Evolutionary conservation across 129 eudicot genomes (phyloP).

Genomic region (Cynara cardunculus): DNA sequence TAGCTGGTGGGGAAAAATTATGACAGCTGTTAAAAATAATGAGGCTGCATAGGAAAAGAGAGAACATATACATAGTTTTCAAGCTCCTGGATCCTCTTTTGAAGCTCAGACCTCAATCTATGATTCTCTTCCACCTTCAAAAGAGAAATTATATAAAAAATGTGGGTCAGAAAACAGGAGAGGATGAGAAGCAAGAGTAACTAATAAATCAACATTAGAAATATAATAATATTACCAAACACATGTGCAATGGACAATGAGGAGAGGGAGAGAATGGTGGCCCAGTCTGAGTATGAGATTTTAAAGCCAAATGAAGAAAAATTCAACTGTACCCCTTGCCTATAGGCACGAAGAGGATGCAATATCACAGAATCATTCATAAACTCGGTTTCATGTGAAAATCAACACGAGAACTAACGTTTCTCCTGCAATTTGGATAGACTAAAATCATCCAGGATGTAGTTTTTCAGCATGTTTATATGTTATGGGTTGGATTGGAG

Average conservation of each 20-base stretch:
- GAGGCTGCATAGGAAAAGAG: neutral
- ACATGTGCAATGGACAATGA: no score
- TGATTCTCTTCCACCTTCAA: conserved; percentile 85
- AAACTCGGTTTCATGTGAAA: neutral
- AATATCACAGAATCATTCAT: neutral
- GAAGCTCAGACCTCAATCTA: conserved; percentile 73
- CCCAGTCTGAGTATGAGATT: no score
- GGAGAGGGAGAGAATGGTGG: no score
- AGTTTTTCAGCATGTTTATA: no score
- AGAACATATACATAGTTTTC: conserved; percentile 56
- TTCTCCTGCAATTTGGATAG: no score
- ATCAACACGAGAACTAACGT: neutral
- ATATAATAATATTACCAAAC: conserved; percentile 2
- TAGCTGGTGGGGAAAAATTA: neutral
- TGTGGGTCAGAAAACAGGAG: neutral
- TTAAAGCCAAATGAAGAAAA: no score
- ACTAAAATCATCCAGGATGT: no score
- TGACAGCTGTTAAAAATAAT: neutral
- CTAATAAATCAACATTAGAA: neutral
- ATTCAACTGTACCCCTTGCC: no score
- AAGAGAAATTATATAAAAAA: neutral
- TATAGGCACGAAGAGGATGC: no score
- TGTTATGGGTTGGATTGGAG: no score
- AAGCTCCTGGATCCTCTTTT: conserved; percentile 58
- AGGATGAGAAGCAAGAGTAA: neutral